Conservation (phyloP, 2,329 filamentous ascomycete species). For the Ramichloridium luteum region DNA sequence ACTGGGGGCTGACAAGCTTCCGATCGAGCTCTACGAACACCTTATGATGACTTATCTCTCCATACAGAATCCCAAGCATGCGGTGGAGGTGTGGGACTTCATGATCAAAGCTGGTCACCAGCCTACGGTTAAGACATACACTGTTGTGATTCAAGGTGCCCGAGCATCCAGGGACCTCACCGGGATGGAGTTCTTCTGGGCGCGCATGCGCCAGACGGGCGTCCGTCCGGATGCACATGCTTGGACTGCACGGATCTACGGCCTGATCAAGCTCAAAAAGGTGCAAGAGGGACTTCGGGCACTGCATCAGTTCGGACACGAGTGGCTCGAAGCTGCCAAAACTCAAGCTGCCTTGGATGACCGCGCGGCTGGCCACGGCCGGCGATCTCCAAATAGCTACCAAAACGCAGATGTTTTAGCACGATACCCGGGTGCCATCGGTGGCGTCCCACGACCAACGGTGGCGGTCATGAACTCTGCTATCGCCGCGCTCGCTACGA, state of each 20-base stretch:
- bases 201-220: constrained; percentile 45
- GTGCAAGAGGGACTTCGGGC: constrained; percentile 46
- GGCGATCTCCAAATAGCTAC: constrained; percentile 8
- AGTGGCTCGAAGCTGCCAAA: constrained; percentile 40
- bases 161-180: constrained; percentile 44
- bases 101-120: constrained; percentile 42
- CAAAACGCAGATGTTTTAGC: constrained; percentile 13
- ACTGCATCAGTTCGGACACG: constrained; percentile 51
- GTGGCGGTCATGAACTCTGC: constrained; percentile 58
- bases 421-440: constrained; percentile 17
- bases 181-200: constrained; percentile 57
- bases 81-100: constrained; percentile 46
- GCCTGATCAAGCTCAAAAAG: constrained; percentile 43
- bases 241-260: constrained; percentile 60
- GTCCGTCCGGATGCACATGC: constrained; percentile 49
- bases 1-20: constrained; percentile 8
- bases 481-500: constrained; percentile 48
- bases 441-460: constrained; percentile 44
- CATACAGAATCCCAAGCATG: constrained; percentile 30
- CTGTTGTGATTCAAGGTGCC: constrained; percentile 60
- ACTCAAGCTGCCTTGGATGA: constrained; percentile 6
- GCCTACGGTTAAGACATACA: constrained; percentile 57
- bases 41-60: constrained; percentile 38
- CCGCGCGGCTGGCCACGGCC: neutral
- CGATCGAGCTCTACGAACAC: constrained; percentile 23